phyloP scores from a whole-genome alignment of 2,329 filamentous ascomycete genomes.

The Rhexocercosporidium sp. region DNA sequence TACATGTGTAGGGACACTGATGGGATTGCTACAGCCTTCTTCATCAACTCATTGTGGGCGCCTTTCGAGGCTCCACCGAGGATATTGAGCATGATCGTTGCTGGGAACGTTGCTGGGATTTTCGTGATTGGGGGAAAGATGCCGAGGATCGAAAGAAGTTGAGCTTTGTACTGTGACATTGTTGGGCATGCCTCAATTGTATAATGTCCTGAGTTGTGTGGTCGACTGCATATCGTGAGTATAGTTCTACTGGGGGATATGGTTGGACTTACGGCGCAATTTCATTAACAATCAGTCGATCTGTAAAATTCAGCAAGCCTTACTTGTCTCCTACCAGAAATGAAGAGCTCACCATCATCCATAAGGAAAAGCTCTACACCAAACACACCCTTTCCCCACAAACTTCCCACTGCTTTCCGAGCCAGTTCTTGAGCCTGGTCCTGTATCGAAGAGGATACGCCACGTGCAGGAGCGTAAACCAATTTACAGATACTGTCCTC shows the following conservation, averaged over 20 bases:
- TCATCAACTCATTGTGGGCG: constrained; percentile 63
- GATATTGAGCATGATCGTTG: constrained; percentile 80
- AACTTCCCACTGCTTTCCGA: constrained; percentile 75
- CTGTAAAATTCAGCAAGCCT: constrained; percentile 37
- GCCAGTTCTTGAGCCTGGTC: constrained; percentile 77
- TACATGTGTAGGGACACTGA: constrained; percentile 81
- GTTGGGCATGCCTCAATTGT: constrained; percentile 90
- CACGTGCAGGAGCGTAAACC: constrained; percentile 83
- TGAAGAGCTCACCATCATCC: constrained; percentile 57
- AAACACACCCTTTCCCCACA: constrained; percentile 91
- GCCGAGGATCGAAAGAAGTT: constrained; percentile 82
- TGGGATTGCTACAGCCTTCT: constrained; percentile 60
- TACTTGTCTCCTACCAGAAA: not conserved
- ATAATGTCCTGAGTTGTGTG: constrained; percentile 92
- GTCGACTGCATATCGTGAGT: constrained; percentile 43
- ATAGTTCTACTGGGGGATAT: not conserved
- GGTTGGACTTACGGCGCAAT: constrained; percentile 33
- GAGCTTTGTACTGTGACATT: constrained; percentile 83
- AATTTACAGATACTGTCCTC: constrained; percentile 95
- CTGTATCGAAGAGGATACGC: constrained; percentile 64
- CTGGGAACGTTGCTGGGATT: constrained; percentile 46
- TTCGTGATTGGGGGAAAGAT: constrained; percentile 42
- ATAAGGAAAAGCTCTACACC: constrained; percentile 96
- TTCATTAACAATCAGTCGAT: constrained; percentile 72
- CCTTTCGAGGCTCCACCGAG: constrained; percentile 70